These are phyloP conservation scores for Trichoderma cornu-damae DNA, from an alignment of 2,329 filamentous ascomycete genomes.

Conservation along the genomic window DNA sequence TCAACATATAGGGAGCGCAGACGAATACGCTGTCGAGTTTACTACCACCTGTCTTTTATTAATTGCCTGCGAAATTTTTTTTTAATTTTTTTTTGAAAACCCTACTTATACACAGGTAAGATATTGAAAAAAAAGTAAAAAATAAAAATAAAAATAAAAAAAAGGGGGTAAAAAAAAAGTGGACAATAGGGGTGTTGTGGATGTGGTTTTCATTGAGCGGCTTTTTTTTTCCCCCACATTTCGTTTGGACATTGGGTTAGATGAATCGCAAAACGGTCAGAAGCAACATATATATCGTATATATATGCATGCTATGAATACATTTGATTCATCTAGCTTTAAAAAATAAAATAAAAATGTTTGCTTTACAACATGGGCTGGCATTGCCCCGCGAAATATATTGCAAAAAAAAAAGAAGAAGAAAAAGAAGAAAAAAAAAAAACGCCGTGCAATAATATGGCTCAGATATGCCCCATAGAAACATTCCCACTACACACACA, in stretches of 20 bases:
- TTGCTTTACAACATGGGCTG: background rate
- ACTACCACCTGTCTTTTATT: background rate
- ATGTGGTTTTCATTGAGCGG: background rate
- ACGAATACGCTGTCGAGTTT: background rate
- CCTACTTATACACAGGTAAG: background rate
- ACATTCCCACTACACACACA: background rate
- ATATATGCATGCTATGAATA: too few relatives aligned
- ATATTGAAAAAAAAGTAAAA: too few relatives aligned
- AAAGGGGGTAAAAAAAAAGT: too few relatives aligned
- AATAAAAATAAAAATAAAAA: too few relatives aligned
- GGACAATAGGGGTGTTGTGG: background rate
- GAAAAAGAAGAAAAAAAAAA: background rate
- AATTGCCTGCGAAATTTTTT: background rate
- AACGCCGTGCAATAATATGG: background rate
- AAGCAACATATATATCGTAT: too few relatives aligned
- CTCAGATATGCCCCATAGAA: background rate
- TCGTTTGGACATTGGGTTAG: background rate
- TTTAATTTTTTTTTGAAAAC: background rate
- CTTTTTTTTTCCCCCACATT: too few relatives aligned
- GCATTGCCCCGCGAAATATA: background rate
- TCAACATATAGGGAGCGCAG: slow-evolving; percentile 1
- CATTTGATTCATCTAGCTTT: background rate
- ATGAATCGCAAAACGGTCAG: too few relatives aligned
- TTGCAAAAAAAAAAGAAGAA: background rate
- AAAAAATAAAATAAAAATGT: background rate